These are phyloP conservation scores for Aspergillus tamarii DNA, from an alignment of 2,329 filamentous ascomycete genomes.

Conservation along the genomic window DNA sequence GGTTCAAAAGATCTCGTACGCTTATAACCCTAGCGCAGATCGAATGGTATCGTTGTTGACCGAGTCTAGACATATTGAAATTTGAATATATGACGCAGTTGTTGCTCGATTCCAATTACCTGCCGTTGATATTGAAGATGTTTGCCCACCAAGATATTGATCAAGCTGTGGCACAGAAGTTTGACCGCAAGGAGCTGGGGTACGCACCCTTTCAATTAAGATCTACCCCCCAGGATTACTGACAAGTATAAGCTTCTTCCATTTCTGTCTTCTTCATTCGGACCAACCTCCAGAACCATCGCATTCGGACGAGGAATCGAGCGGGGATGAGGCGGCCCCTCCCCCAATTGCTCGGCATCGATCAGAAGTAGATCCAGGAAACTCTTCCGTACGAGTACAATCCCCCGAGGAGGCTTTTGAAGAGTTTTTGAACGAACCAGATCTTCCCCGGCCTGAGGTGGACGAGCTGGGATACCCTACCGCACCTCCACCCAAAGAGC, in stretches of 20 bases:
- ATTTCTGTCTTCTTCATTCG: slow-evolving; percentile 78
- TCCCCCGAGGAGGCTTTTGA: slow-evolving; percentile 31
- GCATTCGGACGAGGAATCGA: slow-evolving; percentile 40
- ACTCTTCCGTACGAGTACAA: slow-evolving; percentile 27
- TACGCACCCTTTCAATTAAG: slow-evolving; percentile 42
- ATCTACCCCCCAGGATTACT: slow-evolving; percentile 9
- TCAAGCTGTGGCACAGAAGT: slow-evolving; percentile 81
- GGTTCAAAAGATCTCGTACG: slow-evolving; percentile 93
- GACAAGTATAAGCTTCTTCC: slow-evolving; percentile 71
- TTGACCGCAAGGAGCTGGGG: slow-evolving; percentile 81
- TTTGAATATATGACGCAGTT: slow-evolving; percentile 96
- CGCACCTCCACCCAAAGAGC: slow-evolving; percentile 66
- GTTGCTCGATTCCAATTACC: slow-evolving; percentile 90
- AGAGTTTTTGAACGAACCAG: slow-evolving; percentile 29
- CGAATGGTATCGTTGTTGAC: slow-evolving; percentile 15
- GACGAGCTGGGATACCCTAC: slow-evolving; percentile 85
- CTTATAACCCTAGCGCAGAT: slow-evolving; percentile 18
- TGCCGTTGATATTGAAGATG: slow-evolving; percentile 88
- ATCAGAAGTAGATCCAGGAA: slow-evolving; percentile 34
- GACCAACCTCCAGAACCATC: slow-evolving; percentile 55
- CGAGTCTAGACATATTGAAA: slow-evolving; percentile 75
- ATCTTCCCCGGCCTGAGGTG: slow-evolving; percentile 59
- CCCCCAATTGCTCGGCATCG: slow-evolving; percentile 74
- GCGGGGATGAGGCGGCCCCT: slow-evolving; percentile 75
- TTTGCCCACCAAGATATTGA: slow-evolving; percentile 95